A percentile compares a stretch with the other conserved stretches of the same genome.
These are phyloP conservation scores for Bryoglossum gracile DNA, from an alignment of 495 filamentous ascomycete genomes.

Conservation along the genomic window DNA sequence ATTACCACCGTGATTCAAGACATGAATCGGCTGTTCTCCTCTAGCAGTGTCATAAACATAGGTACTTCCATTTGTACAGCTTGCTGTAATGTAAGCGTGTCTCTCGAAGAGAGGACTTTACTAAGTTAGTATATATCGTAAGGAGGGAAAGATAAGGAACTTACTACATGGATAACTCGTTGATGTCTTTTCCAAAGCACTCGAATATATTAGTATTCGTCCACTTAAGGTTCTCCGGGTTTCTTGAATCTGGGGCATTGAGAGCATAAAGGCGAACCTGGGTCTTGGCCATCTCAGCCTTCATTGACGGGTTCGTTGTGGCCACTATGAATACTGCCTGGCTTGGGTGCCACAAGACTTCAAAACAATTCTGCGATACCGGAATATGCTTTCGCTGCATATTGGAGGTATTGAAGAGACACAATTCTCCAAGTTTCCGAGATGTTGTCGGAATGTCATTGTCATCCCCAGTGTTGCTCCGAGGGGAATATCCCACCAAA, in stretches of 20 bases:
- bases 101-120: conserved; percentile 35
- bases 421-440: conserved; percentile 58
- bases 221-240: conserved; percentile 7
- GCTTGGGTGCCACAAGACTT: conserved; percentile 68
- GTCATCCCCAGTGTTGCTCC: conserved; percentile 38
- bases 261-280: conserved; percentile 40
- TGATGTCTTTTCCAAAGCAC: conserved; percentile 79
- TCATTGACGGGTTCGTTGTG: conserved; percentile 42
- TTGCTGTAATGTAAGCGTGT: conserved; percentile 62
- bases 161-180: conserved; percentile 64
- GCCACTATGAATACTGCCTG: conserved; percentile 52
- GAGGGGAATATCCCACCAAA: conserved; percentile 69
- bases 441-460: conserved; percentile 46
- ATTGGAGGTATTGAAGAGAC: conserved; percentile 58
- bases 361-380: conserved; percentile 66
- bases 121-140: conserved; percentile 32
- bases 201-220: conserved; percentile 40
- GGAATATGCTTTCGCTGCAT: conserved; percentile 38
- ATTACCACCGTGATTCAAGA: conserved; percentile 55
- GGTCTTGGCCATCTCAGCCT: conserved; percentile 27
- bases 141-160: conserved; percentile 26
- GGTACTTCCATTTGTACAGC: conserved; percentile 74
- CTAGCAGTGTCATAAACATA: conserved; percentile 80
- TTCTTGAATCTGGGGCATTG: no score
- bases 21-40: conserved; percentile 49